Evolutionary conservation across 2,329 filamentous ascomycete genomes (phyloP), one percentile per base, ranked within the genome.

Genomic region (Zymoseptoria passerinii): DNA sequence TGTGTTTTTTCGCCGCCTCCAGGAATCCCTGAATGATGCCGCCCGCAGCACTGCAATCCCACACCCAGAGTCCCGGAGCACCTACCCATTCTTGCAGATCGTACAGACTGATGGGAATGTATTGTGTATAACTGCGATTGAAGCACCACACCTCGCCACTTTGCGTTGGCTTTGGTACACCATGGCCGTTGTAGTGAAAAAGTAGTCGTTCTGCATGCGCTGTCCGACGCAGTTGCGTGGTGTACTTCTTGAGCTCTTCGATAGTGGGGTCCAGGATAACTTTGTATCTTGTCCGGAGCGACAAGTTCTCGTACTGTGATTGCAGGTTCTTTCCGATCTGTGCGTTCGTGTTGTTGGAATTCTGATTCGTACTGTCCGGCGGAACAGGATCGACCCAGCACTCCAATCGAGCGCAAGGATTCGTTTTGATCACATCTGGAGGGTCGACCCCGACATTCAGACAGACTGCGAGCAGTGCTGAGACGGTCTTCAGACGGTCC

Each of bases 91-190:
- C 87, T 74, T 97, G 92, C 50, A 99, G 77, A 71, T 99, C 94
- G 69, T 95, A 96, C 8, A 99, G 78, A 0, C 92, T 96, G 50
- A 99, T 89, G 0, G 94, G 94, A 49, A 99, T 99, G 71, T 99
- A 99, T 74, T 99, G 94, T 0, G 94, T 99, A 72, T 96, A 99
- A 66, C 90, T 97, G 67, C 94, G 92, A 75, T 99, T 99, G 74
- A 99, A 99, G 4, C 97, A 95, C 94, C 94, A 99, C 19, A 99
- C 95, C 73, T 99, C 94, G 13, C 94, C 94, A 4, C 92, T 96
- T 2, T 89, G 85, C 0, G 94, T 99, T 2, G 94, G 94, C 69
- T 96, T 90, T 1, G 94, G 94, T 9, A 99, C 94, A 52, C 94
- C 94, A 73, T 99, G 94, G 16, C 94, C 94, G 68, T 99, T 99